Evolutionary conservation across 345 rosid genomes (phyloP), one percentile per base, ranked within the genome.

Genomic region (Pseudoturritis turrita): DNA sequence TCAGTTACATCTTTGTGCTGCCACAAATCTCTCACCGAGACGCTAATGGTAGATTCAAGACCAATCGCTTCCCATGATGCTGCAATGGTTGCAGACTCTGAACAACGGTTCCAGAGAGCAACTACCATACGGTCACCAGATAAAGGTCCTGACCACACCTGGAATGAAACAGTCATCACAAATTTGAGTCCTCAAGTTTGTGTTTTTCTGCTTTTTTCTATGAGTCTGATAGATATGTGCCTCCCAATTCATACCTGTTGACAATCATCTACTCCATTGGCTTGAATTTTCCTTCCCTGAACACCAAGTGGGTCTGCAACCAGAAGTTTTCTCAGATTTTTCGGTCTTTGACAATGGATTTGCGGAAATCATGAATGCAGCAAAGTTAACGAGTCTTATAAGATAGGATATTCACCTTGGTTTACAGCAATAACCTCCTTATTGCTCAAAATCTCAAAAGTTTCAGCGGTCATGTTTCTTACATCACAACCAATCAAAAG

Each of bases 91-190:
- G 85, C 87, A 67, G 85, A 77, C 53, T 81, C 57, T 15, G 82
- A 71, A 77, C 99, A 91, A 35, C 96, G 89, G 80, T 95, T 95
- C 97, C 99, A 95, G 40, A 91, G 81, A 68, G 81, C 96, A 58
- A 95, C 88, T 19, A 67, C 96, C 81, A 95, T 60, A 21, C 92
- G 91, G 53, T 84, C 75, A 58, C 77, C 90, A 18, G 90, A 76
- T 74, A 95, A 82, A n/a, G 99, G 98, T 29, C 99, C 98, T 18
- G 92, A 91, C 99, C 99, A 95, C 58, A 95, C 86, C 97, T 93
- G 83, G 3, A 70, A 62, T 49, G 60, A 49, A 49, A 67, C 62
- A 66, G 6, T 7, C 46, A 58, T 57, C 46, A 66, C 2, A 9
- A 37, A 47, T 17, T 47, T 46, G 58, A 65, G 29, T 13, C 37